Evolutionary conservation across 768 basidiomycete species (phyloP), one percentile per base, ranked within the genome.

Genomic region (Vishniacozyma victoriae): DNA sequence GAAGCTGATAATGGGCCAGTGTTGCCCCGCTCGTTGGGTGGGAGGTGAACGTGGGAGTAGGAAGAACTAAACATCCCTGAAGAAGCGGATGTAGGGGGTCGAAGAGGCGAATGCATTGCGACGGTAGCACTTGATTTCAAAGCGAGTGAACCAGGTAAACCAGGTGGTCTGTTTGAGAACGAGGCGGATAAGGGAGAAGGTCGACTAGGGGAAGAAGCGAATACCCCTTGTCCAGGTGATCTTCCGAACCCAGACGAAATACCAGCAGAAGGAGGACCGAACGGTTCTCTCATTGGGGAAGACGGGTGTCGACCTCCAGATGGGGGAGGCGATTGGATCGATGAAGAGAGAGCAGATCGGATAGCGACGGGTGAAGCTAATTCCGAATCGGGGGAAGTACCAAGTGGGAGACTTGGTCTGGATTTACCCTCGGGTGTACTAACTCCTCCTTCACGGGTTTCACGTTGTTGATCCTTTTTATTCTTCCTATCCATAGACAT

Each of bases 401-500:
- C 73, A 0, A 83, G 82, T 24, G 83, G n/a, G n/a, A n/a, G n/a
- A n/a, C n/a, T n/a, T n/a, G n/a, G n/a, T n/a, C n/a, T n/a, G n/a
- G n/a, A n/a, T n/a, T n/a, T n/a, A n/a, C n/a, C n/a, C n/a, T n/a
- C n/a, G 9, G 29, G 29, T n/a, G 29, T 33, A n/a, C 9, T n/a
- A n/a, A 33, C 29, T n/a, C 29, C 29, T 33, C n/a, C 29, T 33
- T 33, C 29, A 37, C 49, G 55, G 29, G 50, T 49, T 60, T 60
- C 60, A 19, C 57, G 58, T 44, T 73, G 73, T 1, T 70, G 69
- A 0, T 62, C 70, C n/a, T 71, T 71, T 60, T 96, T 96, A 76
- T 97, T 96, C 79, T 95, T 93, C 60, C 91, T 76, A 66, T 97
- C 93, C 87, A 93, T 92, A 5, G 84, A 80, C 82, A 92, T 85